Base-by-base conservation (phyloP, 352 stramenopile species). In the Globisporangium middletonii region DNA sequence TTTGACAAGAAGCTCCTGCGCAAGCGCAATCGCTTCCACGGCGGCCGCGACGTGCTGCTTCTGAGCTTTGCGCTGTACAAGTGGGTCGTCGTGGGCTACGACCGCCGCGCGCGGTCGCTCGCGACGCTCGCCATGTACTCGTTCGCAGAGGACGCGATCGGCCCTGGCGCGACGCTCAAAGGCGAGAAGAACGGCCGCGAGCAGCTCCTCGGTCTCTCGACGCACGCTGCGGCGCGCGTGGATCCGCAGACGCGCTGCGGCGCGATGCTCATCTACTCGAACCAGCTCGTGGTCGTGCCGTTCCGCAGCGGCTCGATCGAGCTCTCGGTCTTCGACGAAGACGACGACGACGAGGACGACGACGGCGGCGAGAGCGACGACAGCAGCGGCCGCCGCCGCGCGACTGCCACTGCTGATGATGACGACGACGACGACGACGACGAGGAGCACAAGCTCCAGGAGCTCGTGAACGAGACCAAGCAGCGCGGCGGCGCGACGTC, bases 401-500 rank as follows among this genome's bases (percentile, higher is more conserved):
- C 43, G 3, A 47, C 42, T 5, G 47, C 16, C 28, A 49, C 49
- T 47, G 44, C 68, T 37, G 41, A 66, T 30, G 57, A 81, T 9
- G 80, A 86, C 11, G 81, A 92, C 5, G 82, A 92, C 30, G 83
- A 92, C 13, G 82, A 90, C 15, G 82, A 92, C 47, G 83, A 92
- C 61, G 79, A 90, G 43, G 78, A 89, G 53, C 83, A 89, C 55
- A 84, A 88, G 57, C 73, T 89, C 0, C 71, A 88, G 43, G 72
- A 80, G 62, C 60, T 90, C 1, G 79, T 90, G 4, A 86, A 90
- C n/a, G 80, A 90, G 55, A 86, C 69, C 35, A 84, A 82, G 59
- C 64, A 85, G 46, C 72, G 72, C 50, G 77, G 77, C 9, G 60
- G 54, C 35, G 69, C 82, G 41, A 83, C 77, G 6, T 87, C 64